phyloP scores from a whole-genome alignment of 1,284 basidiomycete genomes.

The Rhodofomes roseus region DNA sequence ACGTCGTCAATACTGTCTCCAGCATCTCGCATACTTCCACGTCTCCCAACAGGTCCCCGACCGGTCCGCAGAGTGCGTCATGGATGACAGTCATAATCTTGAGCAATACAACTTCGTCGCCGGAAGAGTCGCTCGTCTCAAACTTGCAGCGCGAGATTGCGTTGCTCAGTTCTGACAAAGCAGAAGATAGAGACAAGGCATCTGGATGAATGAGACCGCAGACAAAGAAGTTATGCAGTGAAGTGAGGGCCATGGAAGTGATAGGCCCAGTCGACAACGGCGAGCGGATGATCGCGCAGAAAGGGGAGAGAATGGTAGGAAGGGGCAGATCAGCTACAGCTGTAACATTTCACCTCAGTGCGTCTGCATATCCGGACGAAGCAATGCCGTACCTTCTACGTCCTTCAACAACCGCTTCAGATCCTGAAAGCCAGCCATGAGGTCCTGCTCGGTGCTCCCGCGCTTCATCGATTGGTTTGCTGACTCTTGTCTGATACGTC shows the following conservation, averaged over 20 bases:
- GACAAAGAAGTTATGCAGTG: slow-evolving; percentile 85
- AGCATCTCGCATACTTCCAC: slow-evolving; percentile 98
- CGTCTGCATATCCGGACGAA: not conserved
- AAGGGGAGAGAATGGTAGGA: slow-evolving; percentile 74
- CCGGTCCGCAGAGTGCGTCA: slow-evolving; percentile 70
- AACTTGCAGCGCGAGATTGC: slow-evolving; percentile 97
- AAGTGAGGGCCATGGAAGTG: slow-evolving; percentile 84
- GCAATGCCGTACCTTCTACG: slow-evolving; percentile 56
- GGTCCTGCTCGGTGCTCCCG: slow-evolving; percentile 64
- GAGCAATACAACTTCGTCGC: slow-evolving; percentile 93
- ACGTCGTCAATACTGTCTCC: slow-evolving; percentile 96
- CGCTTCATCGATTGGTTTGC: slow-evolving; percentile 37
- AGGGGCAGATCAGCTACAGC: slow-evolving; percentile 57
- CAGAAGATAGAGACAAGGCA: slow-evolving; percentile 51
- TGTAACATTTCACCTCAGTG: slow-evolving; percentile 25
- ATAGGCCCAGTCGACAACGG: slow-evolving; percentile 92
- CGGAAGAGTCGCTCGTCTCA: slow-evolving; percentile 92
- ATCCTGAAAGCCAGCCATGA: slow-evolving; percentile 89
- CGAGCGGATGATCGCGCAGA: slow-evolving; percentile 91
- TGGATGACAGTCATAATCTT: slow-evolving; percentile 91
- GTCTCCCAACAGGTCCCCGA: slow-evolving; percentile 77
- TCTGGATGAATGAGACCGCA: slow-evolving; percentile 66
- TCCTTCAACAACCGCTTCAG: slow-evolving; percentile 76
- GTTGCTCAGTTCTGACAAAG: slow-evolving; percentile 82
- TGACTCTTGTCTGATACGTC: slow-evolving; percentile 47